Base-by-base conservation (phyloP, 2,329 filamentous ascomycete genomes). In the Alternaria arborescens region DNA sequence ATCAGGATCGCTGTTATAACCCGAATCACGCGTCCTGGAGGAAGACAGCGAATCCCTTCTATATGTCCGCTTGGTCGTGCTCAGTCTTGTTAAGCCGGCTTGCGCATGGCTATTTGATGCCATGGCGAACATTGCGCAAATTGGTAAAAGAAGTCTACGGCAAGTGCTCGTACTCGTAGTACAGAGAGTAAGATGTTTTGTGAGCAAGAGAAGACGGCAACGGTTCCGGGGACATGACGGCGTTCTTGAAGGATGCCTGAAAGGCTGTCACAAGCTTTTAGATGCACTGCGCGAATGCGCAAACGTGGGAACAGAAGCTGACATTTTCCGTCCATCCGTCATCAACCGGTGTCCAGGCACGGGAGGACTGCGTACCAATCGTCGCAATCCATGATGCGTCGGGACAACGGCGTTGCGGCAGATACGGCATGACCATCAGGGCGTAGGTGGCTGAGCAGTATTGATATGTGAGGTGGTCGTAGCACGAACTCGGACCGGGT, bases 1-100 rank as follows among this genome's bases (percentile, higher is more conserved):
- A 28, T 76, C 72, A 8, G 65, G 64, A 30, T 76, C 70, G 57
- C 72, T 74, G 40, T 65, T 72, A 56, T 76, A 76, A 7, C 73
- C 73, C n/a, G 73, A 76, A 50, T 76, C 73, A 8, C 66, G 58
- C 8, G 73, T 74, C 44, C 65, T 67, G 5, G 68, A 70, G 4
- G 71, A 74, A 11, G 67, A 71, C 24, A 74, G 51, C 34, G 69
- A 73, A 51, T 74, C 73, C 53, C 72, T 63, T 43, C 73, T 65
- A 38, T 54, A 44, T 34, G 51, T 26, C 30, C 67, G 63, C 24
- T 71, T 68, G 24, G 58, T 52, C 5, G 52, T 71, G 38, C 52
- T 64, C 36, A 71, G 58, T 59, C 61, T 67, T 4, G 68, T 70
- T 54, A 75, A 52, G 40, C 58, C 46, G 2, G 53, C 30, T 32